phyloP scores from a whole-genome alignment of 306 rosid genomes.

The Pyrus betulifolia region DNA sequence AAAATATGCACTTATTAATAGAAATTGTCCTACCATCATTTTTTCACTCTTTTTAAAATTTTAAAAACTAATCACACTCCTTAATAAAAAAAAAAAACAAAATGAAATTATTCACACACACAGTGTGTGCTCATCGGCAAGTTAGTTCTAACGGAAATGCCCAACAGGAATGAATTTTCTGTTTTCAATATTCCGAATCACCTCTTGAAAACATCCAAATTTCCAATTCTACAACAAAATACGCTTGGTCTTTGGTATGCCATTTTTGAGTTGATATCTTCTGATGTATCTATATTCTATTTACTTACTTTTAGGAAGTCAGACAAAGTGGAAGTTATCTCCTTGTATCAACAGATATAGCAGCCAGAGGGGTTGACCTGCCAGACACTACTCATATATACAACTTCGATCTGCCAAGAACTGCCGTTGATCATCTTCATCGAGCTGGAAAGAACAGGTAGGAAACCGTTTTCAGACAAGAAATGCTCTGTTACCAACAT shows the following conservation, averaged over 20 bases:
- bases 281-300: background rate
- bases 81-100: too few species aligned
- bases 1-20: too few species aligned
- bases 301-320: constrained; percentile 46
- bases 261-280: background rate
- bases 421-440: constrained; percentile 77
- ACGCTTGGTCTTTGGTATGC: background rate
- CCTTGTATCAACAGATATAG: constrained; percentile 81
- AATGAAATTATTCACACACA: too few species aligned
- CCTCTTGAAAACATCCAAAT: background rate
- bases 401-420: constrained; percentile 81
- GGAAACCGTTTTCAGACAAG: constrained; percentile 73
- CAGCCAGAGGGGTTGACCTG: constrained; percentile 88
- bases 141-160: background rate
- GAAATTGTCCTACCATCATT: too few species aligned
- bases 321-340: constrained; percentile 74
- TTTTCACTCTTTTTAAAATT: too few species aligned
- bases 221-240: background rate
- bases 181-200: background rate
- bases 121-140: too few species aligned
- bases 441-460: constrained; percentile 91
- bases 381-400: constrained; percentile 87
- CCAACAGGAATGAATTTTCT: background rate
- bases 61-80: too few species aligned
- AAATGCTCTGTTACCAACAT: constrained; percentile 68